phyloP scores from a whole-genome alignment of 73 alveolate species.

The Uronychia setigera region DNA sequence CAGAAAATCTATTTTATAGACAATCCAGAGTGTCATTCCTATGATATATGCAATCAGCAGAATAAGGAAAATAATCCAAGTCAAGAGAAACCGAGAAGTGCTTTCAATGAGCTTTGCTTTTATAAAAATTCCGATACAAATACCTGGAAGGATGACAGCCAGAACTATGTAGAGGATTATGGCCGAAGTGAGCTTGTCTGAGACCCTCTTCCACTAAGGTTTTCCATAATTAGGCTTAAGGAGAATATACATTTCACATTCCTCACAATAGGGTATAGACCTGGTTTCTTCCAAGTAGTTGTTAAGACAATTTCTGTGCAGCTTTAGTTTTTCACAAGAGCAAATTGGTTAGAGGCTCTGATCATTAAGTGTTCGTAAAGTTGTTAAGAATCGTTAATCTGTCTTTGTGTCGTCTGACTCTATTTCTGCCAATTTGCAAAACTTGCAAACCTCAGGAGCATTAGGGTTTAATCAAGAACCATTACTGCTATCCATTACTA shows the following conservation, averaged over 20 bases:
- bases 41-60: background rate
- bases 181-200: background rate
- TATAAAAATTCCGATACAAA: background rate
- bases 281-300: background rate
- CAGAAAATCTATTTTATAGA: no score
- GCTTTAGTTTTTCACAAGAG: background rate
- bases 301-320: background rate
- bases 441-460: no score
- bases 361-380: background rate
- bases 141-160: background rate
- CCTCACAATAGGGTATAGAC: background rate
- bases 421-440: background rate
- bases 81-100: background rate
- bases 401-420: background rate
- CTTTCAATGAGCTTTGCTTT: background rate
- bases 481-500: no score
- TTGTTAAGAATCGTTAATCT: background rate
- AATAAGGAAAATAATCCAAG: background rate
- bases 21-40: background rate
- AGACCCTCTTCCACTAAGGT: background rate
- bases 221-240: background rate
- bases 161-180: background rate
- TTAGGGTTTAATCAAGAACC: no score
- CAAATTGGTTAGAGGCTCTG: no score
- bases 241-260: background rate